Percentiles rank a stretch among this genome's conserved stretches.
phyloP scores from a whole-genome alignment of 2,329 filamentous ascomycete species.

The Fusarium hostae region DNA sequence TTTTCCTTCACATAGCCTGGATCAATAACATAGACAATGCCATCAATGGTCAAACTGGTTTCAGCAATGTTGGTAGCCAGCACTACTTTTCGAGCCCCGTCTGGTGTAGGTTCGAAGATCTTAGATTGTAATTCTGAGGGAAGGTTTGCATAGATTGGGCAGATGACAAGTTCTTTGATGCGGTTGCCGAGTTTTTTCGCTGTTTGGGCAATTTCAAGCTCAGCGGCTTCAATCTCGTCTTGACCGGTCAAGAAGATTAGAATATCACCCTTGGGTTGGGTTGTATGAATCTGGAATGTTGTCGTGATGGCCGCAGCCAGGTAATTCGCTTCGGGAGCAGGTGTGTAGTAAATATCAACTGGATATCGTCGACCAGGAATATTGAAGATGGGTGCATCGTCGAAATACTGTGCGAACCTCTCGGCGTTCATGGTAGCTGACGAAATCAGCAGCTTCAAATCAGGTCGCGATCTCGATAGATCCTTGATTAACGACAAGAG shows the following conservation, averaged over 20 bases:
- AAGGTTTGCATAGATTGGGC: slow-evolving; percentile 93
- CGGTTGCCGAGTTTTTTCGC: slow-evolving; percentile 86
- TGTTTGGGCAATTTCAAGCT: slow-evolving; percentile 86
- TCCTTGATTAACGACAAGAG: slow-evolving; percentile 90
- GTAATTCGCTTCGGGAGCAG: slow-evolving; percentile 93
- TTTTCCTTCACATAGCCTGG: slow-evolving; percentile 97
- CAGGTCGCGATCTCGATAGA: slow-evolving; percentile 81
- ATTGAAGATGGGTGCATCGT: slow-evolving; percentile 92
- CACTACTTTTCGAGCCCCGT: slow-evolving; percentile 87
- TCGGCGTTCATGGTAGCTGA: slow-evolving; percentile 95
- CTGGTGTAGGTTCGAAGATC: slow-evolving; percentile 93
- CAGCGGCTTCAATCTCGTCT: slow-evolving; percentile 92
- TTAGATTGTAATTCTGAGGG: slow-evolving; percentile 90
- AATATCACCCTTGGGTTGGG: slow-evolving; percentile 86
- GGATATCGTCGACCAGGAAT: slow-evolving; percentile 90
- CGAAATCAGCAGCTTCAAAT: slow-evolving; percentile 90
- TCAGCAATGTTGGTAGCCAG: slow-evolving; percentile 97
- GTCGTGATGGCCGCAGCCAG: slow-evolving; percentile 91
- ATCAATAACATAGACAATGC: slow-evolving; percentile 96
- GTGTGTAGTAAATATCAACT: slow-evolving; percentile 91
- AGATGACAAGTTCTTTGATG: slow-evolving; percentile 87
- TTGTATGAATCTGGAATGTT: slow-evolving; percentile 93
- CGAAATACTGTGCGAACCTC: slow-evolving; percentile 92
- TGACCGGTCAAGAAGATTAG: slow-evolving; percentile 95
- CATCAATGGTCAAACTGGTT: slow-evolving; percentile 94